Base-by-base conservation (phyloP, 2,329 filamentous ascomycete genomes). In the Xylaria digitata region DNA sequence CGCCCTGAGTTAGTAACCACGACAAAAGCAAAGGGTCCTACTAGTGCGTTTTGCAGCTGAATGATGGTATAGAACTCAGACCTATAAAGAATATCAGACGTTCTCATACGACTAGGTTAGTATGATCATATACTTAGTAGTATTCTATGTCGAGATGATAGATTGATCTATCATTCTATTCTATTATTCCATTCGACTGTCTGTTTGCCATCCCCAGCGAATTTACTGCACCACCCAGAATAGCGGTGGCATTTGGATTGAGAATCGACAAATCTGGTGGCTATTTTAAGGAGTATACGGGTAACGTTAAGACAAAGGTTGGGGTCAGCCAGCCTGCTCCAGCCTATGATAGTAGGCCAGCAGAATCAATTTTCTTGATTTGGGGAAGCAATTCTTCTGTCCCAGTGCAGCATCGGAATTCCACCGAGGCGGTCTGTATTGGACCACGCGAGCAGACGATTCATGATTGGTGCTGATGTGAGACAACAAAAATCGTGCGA, bases 401-500 rank as follows among this genome's bases (percentile, higher is more conserved):
- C 13, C n/a, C 15, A 45, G 46, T 61, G 48, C 53, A 59, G 50
- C 23, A 23, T 46, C 37, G 42, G 54, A 30, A 54, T 60, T 55
- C 30, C 26, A 32, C 34, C 19, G 6, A 45, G 26, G 54, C 42
- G 15, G 55, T 48, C 49, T 42, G 52, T 58, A 54, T 61, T 50
- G 63, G n/a, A 50, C 59, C 63, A 66, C 55, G 53, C 56, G 59
- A 63, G 56, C 17, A 15, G 26, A 26, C 15, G 30, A 21, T 32
- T 46, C 9, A 15, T 59, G 61, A 61, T 61, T 61, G 56, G 61
- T 56, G 59, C 55, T 61, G 45, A 60, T 63, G 63, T 66, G 66
- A 69, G 63, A 69, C 59, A 46, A 42, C 57, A 55, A 55, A 43
- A 55, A 43, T 50, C 53, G 45, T 66, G 56, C 55, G 45, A 13